Percentiles rank a stretch among this genome's conserved stretches.
Conservation (phyloP, 805 yeast species). For the Barnettozyma populi region DNA sequence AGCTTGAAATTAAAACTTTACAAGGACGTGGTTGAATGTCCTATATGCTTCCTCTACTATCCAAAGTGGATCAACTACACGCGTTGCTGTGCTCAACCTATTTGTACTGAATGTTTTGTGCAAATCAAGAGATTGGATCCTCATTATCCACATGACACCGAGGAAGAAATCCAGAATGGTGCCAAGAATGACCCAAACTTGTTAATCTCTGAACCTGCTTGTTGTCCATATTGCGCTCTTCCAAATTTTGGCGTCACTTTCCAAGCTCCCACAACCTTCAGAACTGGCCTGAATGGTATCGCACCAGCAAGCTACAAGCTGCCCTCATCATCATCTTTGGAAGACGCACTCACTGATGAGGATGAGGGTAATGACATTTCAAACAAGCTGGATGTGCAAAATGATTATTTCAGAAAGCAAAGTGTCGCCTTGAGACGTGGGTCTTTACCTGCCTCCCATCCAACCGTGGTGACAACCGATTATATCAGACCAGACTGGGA, state of each 20-base stretch:
- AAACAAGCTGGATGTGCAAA: constrained; percentile 10
- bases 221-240: constrained; percentile 92
- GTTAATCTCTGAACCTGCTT: constrained; percentile 79
- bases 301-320: constrained; percentile 40
- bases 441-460: constrained; percentile 61
- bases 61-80: constrained; percentile 75
- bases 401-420: constrained; percentile 14
- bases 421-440: constrained; percentile 32
- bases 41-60: constrained; percentile 86
- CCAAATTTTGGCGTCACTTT: constrained; percentile 81
- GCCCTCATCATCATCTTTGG: constrained; percentile 7
- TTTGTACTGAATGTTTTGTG: constrained; percentile 95
- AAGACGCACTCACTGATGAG: constrained; percentile 8
- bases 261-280: constrained; percentile 49
- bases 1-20: constrained; percentile 55
- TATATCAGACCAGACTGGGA: constrained; percentile 93
- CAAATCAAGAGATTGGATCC: constrained; percentile 91
- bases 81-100: constrained; percentile 88
- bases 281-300: constrained; percentile 52
- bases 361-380: constrained; percentile 8
- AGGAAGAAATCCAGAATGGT: constrained; percentile 27
- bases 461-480: constrained; percentile 75
- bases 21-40: constrained; percentile 74
- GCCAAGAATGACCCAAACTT: constrained; percentile 45
- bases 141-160: constrained; percentile 81